Conservation (phyloP, 305 asterid species). For the Fraxinus sp. region DNA sequence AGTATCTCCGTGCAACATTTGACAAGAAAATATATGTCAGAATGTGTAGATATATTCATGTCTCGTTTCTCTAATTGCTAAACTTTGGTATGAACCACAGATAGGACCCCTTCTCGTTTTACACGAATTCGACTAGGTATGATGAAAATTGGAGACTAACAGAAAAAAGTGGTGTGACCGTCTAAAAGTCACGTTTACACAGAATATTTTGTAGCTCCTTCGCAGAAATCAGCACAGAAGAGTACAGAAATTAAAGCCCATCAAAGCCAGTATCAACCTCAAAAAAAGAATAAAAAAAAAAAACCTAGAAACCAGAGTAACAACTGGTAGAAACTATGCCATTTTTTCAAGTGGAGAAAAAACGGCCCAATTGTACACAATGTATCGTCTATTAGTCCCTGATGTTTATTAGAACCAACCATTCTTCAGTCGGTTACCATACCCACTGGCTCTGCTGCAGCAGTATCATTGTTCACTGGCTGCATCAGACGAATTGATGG, state of each 20-base stretch:
- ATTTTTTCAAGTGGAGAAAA: conserved; percentile 7
- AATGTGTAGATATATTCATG: not conserved
- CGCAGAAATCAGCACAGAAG: not conserved
- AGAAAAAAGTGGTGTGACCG: not conserved
- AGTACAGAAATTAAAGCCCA: not conserved
- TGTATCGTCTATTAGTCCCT: not conserved
- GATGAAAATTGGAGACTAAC: not conserved
- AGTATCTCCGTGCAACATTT: not conserved
- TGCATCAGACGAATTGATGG: conserved; percentile 27
- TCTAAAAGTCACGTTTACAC: not conserved
- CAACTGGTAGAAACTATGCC: not conserved
- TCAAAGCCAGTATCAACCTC: not conserved
- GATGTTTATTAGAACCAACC: not conserved
- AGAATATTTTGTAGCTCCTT: not conserved
- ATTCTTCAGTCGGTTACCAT: not conserved
- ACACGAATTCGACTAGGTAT: not conserved
- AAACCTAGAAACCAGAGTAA: not conserved
- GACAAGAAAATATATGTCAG: not conserved
- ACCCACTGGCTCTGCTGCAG: conserved; percentile 25
- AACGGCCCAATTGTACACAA: conserved; percentile 2
- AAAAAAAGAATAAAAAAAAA: not conserved
- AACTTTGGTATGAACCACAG: not conserved
- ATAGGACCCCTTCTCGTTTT: not conserved
- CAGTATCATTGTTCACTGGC: conserved; percentile 15
- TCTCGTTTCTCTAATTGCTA: not conserved